phyloP scores from a whole-genome alignment of 768 basidiomycete species.

The Clavulina sp. region DNA sequence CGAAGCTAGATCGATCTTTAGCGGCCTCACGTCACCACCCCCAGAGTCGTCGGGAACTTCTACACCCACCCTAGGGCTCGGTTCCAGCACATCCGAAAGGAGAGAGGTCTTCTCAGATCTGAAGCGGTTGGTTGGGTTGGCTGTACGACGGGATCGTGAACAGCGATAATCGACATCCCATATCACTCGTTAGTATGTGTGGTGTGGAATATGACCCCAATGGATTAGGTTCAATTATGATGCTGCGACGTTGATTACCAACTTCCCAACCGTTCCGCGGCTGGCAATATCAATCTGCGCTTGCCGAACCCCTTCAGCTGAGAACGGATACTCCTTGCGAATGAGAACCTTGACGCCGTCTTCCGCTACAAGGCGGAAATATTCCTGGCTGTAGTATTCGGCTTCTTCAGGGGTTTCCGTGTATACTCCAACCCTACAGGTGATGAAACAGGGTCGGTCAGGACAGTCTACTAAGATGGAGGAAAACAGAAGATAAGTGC shows the following conservation, averaged over 20 bases:
- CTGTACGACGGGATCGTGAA: slow-evolving; percentile 51
- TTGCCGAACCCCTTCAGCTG: slow-evolving; percentile 54
- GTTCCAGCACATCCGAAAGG: slow-evolving; percentile 19
- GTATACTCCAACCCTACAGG: slow-evolving; percentile 50
- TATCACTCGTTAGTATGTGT: too few relatives aligned
- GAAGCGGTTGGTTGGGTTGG: slow-evolving; percentile 76
- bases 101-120: slow-evolving; percentile 81
- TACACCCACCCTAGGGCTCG: slow-evolving; percentile 18
- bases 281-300: slow-evolving; percentile 63
- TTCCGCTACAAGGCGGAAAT: slow-evolving; percentile 42
- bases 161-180: background rate
- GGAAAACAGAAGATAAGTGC: slow-evolving; percentile 14
- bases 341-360: slow-evolving; percentile 50
- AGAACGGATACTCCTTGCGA: slow-evolving; percentile 68
- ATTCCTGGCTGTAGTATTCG: slow-evolving; percentile 39
- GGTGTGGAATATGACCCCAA: too few relatives aligned
- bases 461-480: background rate
- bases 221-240: too few relatives aligned
- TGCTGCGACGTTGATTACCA: slow-evolving; percentile 55
- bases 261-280: slow-evolving; percentile 71
- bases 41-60: slow-evolving; percentile 35
- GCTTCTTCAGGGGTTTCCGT: slow-evolving; percentile 56
- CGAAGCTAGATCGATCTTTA: slow-evolving; percentile 35
- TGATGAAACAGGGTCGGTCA: slow-evolving; percentile 10
- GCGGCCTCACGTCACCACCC: slow-evolving; percentile 33